phyloP scores from a whole-genome alignment of 192 early-diverging fungal species.

The Kappamyces sp. region DNA sequence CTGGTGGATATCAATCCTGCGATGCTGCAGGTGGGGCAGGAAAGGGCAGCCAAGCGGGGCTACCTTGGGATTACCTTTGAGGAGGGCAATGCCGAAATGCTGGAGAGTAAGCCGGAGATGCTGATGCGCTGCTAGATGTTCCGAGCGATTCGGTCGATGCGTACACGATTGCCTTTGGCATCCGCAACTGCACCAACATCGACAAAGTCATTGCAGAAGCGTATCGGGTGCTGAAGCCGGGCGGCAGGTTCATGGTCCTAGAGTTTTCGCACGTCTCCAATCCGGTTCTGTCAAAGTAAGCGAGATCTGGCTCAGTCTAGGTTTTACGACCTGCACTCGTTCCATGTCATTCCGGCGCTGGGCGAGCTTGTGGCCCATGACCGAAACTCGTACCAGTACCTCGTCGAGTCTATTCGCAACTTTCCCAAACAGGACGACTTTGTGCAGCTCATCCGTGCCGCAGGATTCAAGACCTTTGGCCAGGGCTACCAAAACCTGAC shows the following conservation, averaged over 20 bases:
- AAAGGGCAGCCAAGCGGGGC: slow-evolving; percentile 42
- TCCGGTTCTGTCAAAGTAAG: slow-evolving; percentile 73
- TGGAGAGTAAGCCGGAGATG: slow-evolving; percentile 77
- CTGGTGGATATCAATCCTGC: slow-evolving; percentile 95
- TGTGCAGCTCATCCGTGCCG: slow-evolving; percentile 81
- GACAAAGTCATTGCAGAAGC: slow-evolving; percentile 85
- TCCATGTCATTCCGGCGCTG: slow-evolving; percentile 84
- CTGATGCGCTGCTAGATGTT: slow-evolving; percentile 74
- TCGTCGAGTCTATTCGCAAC: slow-evolving; percentile 92
- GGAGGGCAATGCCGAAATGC: slow-evolving; percentile 27
- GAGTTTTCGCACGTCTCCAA: slow-evolving; percentile 90
- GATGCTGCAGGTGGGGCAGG: slow-evolving; percentile 87
- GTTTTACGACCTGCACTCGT: slow-evolving; percentile 88
- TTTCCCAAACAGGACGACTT: slow-evolving; percentile 89
- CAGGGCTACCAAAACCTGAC: slow-evolving; percentile 90
- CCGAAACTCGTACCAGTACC: slow-evolving; percentile 89
- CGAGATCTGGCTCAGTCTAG: slow-evolving; percentile 28
- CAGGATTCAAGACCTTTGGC: slow-evolving; percentile 85
- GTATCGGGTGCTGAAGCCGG: slow-evolving; percentile 88
- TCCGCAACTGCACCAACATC: slow-evolving; percentile 93
- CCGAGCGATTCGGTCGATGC: slow-evolving; percentile 76
- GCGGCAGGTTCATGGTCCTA: slow-evolving; percentile 92
- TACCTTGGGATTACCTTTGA: slow-evolving; percentile 17
- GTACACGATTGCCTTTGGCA: slow-evolving; percentile 98
- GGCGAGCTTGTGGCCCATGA: slow-evolving; percentile 86